Base-by-base conservation (phyloP, 2,329 filamentous ascomycete genomes). In the Arthrobotrys megalospora region DNA sequence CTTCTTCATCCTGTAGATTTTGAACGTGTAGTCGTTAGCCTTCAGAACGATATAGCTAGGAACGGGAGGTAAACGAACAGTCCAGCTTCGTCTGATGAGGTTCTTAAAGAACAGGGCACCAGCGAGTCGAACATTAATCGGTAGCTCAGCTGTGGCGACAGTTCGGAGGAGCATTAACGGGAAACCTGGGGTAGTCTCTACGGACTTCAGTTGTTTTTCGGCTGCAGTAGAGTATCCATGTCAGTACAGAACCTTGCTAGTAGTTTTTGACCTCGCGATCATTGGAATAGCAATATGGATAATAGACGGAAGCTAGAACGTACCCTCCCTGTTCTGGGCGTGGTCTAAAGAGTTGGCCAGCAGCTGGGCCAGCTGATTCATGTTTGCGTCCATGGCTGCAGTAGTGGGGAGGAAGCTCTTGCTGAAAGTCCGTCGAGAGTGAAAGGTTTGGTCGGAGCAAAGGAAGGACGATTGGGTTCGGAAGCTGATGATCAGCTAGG, bases 101-200 rank as follows among this genome's bases (percentile, higher is more conserved):
- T 99, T 99, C 86, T 99, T 99, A 89, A 99, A 99, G 86, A 93
- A 96, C 77, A 99, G 88, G 32, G 96, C 93, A 82, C 92, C 93
- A 6, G 95, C 90, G 48, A 99, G 90, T 80, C 96, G 91, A 79
- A 93, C 96, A 82, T 93, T 95, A 80, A 88, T 86, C 47, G 93
- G 91, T 80, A 92, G 89, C 48, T 88, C 86, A 72, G 91, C 89
- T 81, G 91, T 90, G 80, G 92, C 93, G 82, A 97, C 93, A 83
- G 98, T 96, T 82, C 95, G 94, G 65, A 99, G 91, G 68, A 99
- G 90, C 69, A 89, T 88, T 64, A 98, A 88, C 14, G 95, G 96
- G 87, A 97, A 99, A 83, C 92, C 91, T 7, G 93, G 92, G 84
- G 94, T 94, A 83, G 88, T 87, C 85, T 97, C 91, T 90, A 73